Evolutionary conservation across 2,329 filamentous ascomycete genomes (phyloP).

Genomic region (Pseudomassariella vexata): DNA sequence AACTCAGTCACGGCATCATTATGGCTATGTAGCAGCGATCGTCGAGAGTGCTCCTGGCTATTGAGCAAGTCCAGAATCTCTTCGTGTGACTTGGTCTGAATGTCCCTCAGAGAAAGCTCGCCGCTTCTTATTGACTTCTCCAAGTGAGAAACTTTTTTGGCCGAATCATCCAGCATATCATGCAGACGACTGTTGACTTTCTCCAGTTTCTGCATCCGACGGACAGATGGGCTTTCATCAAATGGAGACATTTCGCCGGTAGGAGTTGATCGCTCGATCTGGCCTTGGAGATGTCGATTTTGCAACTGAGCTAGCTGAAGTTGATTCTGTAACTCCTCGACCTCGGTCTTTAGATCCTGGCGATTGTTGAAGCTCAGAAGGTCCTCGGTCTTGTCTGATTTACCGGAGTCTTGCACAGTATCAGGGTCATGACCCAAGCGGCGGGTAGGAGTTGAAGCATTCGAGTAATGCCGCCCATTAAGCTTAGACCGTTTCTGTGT

Average conservation of each 20-base stretch:
- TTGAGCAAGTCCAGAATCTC: conserved; percentile 90
- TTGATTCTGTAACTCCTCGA: conserved; percentile 90
- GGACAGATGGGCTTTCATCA: conserved; percentile 72
- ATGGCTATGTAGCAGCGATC: conserved; percentile 75
- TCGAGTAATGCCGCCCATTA: conserved; percentile 58
- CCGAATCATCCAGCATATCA: conserved; percentile 89
- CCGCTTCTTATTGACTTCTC: conserved; percentile 84
- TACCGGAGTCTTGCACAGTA: conserved; percentile 64
- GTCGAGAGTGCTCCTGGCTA: conserved; percentile 84
- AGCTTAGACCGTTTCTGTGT: conserved; percentile 56
- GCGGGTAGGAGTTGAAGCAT: conserved; percentile 71
- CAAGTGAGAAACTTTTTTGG: conserved; percentile 83
- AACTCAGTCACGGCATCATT: conserved; percentile 82
- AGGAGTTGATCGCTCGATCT: conserved; percentile 67
- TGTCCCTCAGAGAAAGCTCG: conserved; percentile 81
- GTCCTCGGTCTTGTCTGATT: conserved; percentile 81
- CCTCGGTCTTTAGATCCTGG: conserved; percentile 84
- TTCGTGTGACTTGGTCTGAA: conserved; percentile 90
- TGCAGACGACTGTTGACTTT: conserved; percentile 87
- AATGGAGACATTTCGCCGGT: conserved; percentile 51
- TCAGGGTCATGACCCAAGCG: conserved; percentile 61
- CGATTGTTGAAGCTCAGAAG: conserved; percentile 78
- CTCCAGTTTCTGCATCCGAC: conserved; percentile 85
- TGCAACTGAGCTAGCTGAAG: conserved; percentile 93
- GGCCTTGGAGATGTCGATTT: conserved; percentile 84